phyloP scores from a whole-genome alignment of 495 filamentous ascomycete genomes.

The Hyaloscypha hepaticicola region DNA sequence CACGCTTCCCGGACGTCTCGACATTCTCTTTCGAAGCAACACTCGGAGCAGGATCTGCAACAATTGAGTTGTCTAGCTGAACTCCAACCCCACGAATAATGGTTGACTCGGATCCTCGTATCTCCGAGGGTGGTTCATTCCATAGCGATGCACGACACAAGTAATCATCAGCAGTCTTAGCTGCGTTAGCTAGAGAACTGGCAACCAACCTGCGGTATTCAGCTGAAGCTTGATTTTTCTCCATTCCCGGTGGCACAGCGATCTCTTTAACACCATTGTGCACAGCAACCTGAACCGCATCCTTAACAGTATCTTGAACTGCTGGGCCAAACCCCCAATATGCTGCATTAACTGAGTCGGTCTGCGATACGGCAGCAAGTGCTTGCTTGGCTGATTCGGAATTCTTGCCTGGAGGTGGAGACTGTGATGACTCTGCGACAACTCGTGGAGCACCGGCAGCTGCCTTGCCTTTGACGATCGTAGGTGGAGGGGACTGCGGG shows the following conservation, averaged over 20 bases:
- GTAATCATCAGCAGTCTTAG: constrained; percentile 23
- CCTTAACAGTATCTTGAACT: constrained; percentile 26
- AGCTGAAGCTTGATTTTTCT: constrained; percentile 16
- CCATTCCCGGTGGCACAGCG: constrained; percentile 8
- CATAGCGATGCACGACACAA: constrained; percentile 16
- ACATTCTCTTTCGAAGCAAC: constrained; percentile 2
- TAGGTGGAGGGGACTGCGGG: neutral
- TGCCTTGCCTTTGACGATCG: neutral
- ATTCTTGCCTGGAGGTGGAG: constrained; percentile 1
- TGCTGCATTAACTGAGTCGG: constrained; percentile 18
- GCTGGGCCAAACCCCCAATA: constrained; percentile 30
- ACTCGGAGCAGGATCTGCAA: neutral
- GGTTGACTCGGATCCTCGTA: constrained; percentile 12
- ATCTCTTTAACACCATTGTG: constrained; percentile 23
- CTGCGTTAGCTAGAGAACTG: constrained; percentile 15
- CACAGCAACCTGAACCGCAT: constrained; percentile 26
- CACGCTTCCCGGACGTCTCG: neutral
- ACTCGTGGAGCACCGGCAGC: neutral
- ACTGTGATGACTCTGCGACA: constrained; percentile 1
- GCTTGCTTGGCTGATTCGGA: neutral
- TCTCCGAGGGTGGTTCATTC: constrained; percentile 3
- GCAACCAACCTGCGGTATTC: constrained; percentile 21
- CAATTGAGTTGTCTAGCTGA: neutral
- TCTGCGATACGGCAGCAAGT: neutral
- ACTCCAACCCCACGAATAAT: neutral